Evolutionary conservation across 345 rosid species (phyloP).

Genomic region (Eucalyptus cloeziana): DNA sequence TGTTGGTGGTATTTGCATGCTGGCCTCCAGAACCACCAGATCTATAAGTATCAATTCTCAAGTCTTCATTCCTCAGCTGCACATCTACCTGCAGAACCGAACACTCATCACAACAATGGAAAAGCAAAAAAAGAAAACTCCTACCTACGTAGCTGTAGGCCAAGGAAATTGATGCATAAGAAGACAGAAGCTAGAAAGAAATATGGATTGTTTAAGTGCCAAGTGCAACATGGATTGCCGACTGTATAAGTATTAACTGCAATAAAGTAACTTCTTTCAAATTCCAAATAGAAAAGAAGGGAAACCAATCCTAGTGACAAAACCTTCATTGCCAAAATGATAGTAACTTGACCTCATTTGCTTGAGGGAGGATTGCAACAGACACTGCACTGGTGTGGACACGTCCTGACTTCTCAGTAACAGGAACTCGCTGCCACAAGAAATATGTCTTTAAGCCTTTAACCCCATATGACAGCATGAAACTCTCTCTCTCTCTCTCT

Average conservation of each 20-base stretch:
- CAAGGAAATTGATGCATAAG: neutral
- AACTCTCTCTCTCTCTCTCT: neutral
- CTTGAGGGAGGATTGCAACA: slow-evolving; percentile 97
- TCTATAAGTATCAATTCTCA: slow-evolving; percentile 84
- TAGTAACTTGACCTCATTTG: slow-evolving; percentile 51
- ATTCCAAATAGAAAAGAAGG: neutral
- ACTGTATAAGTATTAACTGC: neutral
- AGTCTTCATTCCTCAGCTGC: slow-evolving; percentile 82
- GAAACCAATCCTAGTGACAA: neutral
- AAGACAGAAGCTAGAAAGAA: neutral
- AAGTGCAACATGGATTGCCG: neutral
- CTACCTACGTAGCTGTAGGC: neutral
- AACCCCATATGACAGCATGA: neutral
- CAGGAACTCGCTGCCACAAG: slow-evolving; percentile 82
- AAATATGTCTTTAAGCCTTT: slow-evolving; percentile 2
- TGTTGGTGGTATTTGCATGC: slow-evolving; percentile 89
- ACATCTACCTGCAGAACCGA: slow-evolving; percentile 61
- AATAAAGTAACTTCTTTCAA: neutral
- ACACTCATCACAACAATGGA: neutral
- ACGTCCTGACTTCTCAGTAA: slow-evolving; percentile 87
- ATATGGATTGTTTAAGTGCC: neutral
- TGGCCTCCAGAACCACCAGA: slow-evolving; percentile 93
- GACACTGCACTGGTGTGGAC: slow-evolving; percentile 95
- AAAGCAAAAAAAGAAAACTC: neutral
- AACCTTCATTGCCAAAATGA: neutral